Base-by-base conservation (phyloP, 23 red algal species). In the Gracilaria gracilis region DNA sequence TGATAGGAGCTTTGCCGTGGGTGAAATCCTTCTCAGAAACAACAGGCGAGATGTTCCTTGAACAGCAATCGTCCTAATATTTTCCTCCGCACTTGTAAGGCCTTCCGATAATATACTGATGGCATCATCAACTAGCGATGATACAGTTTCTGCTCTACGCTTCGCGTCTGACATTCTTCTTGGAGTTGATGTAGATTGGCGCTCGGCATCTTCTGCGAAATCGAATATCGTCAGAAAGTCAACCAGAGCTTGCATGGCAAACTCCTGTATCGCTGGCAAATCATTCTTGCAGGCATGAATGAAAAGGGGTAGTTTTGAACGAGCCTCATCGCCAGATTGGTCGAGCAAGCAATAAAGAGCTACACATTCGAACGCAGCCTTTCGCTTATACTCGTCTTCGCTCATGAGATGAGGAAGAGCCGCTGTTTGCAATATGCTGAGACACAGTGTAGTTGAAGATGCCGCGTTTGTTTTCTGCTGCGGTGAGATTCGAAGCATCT, bases 211-310 rank as follows among this genome's bases (percentile, higher is more conserved):
- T 49, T 70, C 61, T 48, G 38, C 53, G 48, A 94, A 83, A 73
- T 87, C 81, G 64, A 88, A 88, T 31, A 94, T 42, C 91, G 86
- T 94, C 20, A 85, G 81, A 57, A 94, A 59, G 38, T 87, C 91
- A 61, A 79, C 82, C 53, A 94, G 61, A 51, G 80, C 65, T 46
- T 94, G 31, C 78, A 87, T 57, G 19, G 91, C 82, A 40, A 87
- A 64, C 48, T 88, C 72, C 55, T 94, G 91, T 36, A 94, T 88
- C 82, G 19, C 34, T 62, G 57, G 46, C 37, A 79, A 53, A 69
- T 94, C 91, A 19, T 81, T 79, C 39, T 57, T 71, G 37, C 83
- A 82, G 7, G 85, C 81, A 31, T 61, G 79, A 74, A 94, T 78
- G 59, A 94, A 94, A 44, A 94, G 57, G 6, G 82, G 91, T 46